Evolutionary conservation across 106 monocot genomes (phyloP), one percentile per base, ranked within the genome.

Genomic region (Apostasia shenzhenica): DNA sequence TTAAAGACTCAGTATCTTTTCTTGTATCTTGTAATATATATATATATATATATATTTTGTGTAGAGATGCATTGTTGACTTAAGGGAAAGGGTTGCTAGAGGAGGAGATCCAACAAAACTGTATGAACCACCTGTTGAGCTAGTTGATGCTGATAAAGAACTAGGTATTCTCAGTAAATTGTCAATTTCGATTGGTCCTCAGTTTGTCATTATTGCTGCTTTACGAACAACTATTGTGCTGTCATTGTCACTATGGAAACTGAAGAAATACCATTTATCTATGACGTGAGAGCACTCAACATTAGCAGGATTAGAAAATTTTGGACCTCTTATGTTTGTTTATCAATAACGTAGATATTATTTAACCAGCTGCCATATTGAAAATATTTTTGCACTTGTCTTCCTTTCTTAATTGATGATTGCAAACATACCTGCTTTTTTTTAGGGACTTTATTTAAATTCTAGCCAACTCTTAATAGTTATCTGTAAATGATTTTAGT

Each of bases 41-140:
- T 49, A 62, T 54, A 37, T 2, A 4, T 66, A 48, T 44, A 41
- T 8, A 45, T 49, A 62, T 54, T 42, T 2, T 61, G 14, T 48
- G 0, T 59, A 92, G 95, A 78, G 81, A 78, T 89, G 95, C 59
- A 66, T 97, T 61, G 48, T 73, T 40, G 95, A 92, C 64, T 70
- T 97, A 68, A 82, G 76, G 69, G 81, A 87, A 41, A 92, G 89
- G 70, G 81, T 97, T 79, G 78, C 84, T 41, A 86, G 80, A 58
- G 95, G 95, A 55, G 95, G 82, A 55, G 95, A 97, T 74, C 95
- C 95, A 46, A 86, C 92, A 72, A 84, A 89, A 70, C 63, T 97
- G 55, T 88, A 97, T 43, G 89, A 89, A 69, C 68, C 89, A 44
- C 82, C 86, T 14, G 70, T 78, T 43, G 88, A 82, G 79, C 55